Percentiles rank a stretch among this genome's conserved stretches.
Evolutionary conservation across 176 grass and related monocot species (phyloP).

Genomic region (Ensete ventricosum): DNA sequence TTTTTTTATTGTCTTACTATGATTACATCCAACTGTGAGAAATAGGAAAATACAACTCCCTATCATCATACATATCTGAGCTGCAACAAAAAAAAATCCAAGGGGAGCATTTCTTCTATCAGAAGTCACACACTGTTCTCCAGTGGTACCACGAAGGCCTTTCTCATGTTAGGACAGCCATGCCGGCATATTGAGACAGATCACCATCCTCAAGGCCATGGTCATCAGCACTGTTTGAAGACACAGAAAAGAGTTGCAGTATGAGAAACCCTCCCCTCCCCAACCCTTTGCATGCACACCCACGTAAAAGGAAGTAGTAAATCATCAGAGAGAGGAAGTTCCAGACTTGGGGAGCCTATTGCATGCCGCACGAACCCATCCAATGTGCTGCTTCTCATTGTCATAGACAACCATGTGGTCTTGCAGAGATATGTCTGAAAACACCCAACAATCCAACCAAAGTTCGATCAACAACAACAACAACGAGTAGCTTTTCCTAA

Average conservation of each 20-base stretch:
- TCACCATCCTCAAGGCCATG: slow-evolving; percentile 14
- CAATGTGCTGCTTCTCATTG: slow-evolving; percentile 66
- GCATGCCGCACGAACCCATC: slow-evolving; percentile 63
- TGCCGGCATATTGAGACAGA: too few species aligned
- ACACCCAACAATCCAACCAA: slow-evolving; percentile 6
- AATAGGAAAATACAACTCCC: not conserved
- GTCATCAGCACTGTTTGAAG: slow-evolving; percentile 54
- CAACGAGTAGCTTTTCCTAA: too few species aligned
- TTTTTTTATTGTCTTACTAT: not conserved
- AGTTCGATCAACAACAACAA: slow-evolving; percentile 7
- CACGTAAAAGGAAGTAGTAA: slow-evolving; percentile 33
- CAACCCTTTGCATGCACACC: slow-evolving; percentile 23
- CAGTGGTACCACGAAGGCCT: slow-evolving; percentile 5
- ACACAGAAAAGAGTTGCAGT: not conserved
- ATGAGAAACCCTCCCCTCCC: slow-evolving; percentile 19
- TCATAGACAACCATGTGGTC: slow-evolving; percentile 94
- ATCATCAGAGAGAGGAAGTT: slow-evolving; percentile 44
- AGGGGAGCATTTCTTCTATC: not conserved
- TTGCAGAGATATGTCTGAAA: slow-evolving; percentile 79
- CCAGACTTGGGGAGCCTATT: slow-evolving; percentile 50
- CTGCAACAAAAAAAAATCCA: too few species aligned
- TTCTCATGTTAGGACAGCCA: slow-evolving; percentile 26
- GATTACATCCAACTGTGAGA: not conserved
- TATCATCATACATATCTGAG: not conserved
- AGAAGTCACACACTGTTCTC: slow-evolving; percentile 6